Evolutionary conservation across 805 yeast genomes (phyloP).

Genomic region (Hanseniaspora pseudoguilliermondii): DNA sequence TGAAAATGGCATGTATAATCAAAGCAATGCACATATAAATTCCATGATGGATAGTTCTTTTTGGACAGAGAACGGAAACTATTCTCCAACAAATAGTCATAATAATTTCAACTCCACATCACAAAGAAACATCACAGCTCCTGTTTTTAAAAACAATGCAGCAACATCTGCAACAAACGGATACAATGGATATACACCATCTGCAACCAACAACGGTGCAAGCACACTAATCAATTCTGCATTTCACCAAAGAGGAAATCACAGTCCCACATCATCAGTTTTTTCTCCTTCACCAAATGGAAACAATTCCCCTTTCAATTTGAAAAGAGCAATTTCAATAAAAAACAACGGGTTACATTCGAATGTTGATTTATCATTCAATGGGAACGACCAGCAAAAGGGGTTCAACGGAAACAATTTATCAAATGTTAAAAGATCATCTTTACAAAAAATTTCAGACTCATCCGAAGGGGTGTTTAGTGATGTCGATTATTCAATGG

Average conservation of each 20-base stretch:
- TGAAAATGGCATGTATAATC: not conserved
- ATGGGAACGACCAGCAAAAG: not conserved
- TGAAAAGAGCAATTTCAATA: constrained; percentile 8
- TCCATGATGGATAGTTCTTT: not conserved
- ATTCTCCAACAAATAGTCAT: not conserved
- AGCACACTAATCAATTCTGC: not conserved
- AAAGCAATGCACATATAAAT: not conserved
- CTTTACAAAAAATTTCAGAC: not conserved
- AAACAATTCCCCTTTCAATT: not conserved
- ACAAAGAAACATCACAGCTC: constrained; percentile 11
- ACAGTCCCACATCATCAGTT: not conserved
- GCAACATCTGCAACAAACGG: not conserved
- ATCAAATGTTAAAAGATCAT: not conserved
- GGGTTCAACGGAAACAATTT: not conserved
- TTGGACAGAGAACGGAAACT: not conserved
- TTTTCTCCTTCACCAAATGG: not conserved
- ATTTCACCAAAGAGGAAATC: not conserved
- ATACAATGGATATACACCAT: constrained; percentile 4
- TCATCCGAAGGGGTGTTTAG: constrained; percentile 13
- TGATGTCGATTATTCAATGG: constrained; percentile 32
- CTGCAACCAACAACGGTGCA: not conserved
- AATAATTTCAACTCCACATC: not conserved
- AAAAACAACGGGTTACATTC: not conserved
- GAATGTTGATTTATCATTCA: not conserved
- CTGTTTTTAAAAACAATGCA: not conserved